phyloP scores from a whole-genome alignment of 2,329 filamentous ascomycete genomes.

The Colletotrichum tropicicola region DNA sequence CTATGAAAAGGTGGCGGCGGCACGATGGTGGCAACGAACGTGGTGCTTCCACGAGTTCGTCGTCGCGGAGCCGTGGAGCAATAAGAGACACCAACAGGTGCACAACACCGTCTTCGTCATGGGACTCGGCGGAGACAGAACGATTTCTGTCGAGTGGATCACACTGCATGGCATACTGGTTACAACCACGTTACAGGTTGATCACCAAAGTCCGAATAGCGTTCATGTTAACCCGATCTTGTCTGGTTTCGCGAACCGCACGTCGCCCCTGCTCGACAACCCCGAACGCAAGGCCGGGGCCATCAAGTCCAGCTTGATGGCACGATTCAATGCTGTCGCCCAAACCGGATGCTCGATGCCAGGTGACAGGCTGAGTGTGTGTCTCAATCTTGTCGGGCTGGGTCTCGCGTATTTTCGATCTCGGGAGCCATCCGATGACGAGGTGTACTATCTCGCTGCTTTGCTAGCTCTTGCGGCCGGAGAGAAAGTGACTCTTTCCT shows the following conservation, averaged over 20 bases:
- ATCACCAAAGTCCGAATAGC: background rate
- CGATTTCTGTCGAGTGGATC: background rate
- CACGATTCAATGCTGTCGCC: conserved; percentile 9
- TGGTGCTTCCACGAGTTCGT: conserved; percentile 23
- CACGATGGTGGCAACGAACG: conserved; percentile 21
- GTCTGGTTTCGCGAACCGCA: conserved; percentile 6
- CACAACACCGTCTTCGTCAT: conserved; percentile 18
- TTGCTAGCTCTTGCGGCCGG: background rate
- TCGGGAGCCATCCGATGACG: background rate
- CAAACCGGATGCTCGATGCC: conserved; percentile 9
- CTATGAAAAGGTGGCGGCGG: conserved; percentile 5
- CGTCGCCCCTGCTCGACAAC: conserved; percentile 5
- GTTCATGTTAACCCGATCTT: conserved; percentile 5
- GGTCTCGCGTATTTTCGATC: conserved; percentile 1
- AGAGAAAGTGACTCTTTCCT: background rate
- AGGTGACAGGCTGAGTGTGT: conserved; percentile 5
- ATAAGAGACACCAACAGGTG: background rate
- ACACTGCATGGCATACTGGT: background rate
- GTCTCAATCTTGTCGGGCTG: conserved; percentile 11
- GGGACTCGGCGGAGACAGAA: background rate
- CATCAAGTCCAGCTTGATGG: conserved; percentile 6
- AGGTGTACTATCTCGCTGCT: background rate
- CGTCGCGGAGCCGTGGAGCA: conserved; percentile 13
- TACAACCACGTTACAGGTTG: background rate
- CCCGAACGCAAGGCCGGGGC: background rate